These are phyloP conservation scores for Rosa chinensis DNA, from an alignment of 306 rosid species.

Conservation along the genomic window DNA sequence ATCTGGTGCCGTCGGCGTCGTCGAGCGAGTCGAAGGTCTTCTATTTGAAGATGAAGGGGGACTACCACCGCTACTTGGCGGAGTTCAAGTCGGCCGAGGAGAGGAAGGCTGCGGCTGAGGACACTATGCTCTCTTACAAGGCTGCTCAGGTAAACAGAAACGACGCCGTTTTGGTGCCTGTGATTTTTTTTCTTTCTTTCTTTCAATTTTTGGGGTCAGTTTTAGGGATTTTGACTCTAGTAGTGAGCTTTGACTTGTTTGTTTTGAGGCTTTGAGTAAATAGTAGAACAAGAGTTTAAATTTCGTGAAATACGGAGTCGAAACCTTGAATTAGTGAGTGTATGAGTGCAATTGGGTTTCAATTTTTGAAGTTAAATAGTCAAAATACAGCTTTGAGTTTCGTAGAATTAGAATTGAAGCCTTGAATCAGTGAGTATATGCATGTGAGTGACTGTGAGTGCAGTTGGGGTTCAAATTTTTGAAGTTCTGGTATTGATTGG, in stretches of 20 bases:
- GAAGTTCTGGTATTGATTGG: background rate
- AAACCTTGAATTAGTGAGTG: background rate
- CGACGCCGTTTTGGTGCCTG: background rate
- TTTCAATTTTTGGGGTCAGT: no score
- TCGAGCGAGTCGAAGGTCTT: slow-evolving; percentile 63
- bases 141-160: slow-evolving; percentile 59
- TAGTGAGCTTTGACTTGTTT: background rate
- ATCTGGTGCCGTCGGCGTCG: slow-evolving; percentile 59
- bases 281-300: background rate
- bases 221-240: no score
- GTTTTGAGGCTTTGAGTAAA: background rate
- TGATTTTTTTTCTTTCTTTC: no score
- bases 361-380: background rate
- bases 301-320: background rate
- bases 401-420: background rate
- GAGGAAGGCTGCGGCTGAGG: slow-evolving; percentile 66
- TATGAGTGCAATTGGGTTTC: background rate
- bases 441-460: background rate
- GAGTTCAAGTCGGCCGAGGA: slow-evolving; percentile 68
- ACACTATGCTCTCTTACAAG: slow-evolving; percentile 71
- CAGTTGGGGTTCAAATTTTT: background rate
- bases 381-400: background rate
- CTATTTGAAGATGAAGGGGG: slow-evolving; percentile 79
- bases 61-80: slow-evolving; percentile 68
- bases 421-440: background rate